A percentile compares a stretch with the other conserved stretches of the same genome.
phyloP scores from a whole-genome alignment of 2,329 filamentous ascomycete species.

The Pestalotiopsis sp. region DNA sequence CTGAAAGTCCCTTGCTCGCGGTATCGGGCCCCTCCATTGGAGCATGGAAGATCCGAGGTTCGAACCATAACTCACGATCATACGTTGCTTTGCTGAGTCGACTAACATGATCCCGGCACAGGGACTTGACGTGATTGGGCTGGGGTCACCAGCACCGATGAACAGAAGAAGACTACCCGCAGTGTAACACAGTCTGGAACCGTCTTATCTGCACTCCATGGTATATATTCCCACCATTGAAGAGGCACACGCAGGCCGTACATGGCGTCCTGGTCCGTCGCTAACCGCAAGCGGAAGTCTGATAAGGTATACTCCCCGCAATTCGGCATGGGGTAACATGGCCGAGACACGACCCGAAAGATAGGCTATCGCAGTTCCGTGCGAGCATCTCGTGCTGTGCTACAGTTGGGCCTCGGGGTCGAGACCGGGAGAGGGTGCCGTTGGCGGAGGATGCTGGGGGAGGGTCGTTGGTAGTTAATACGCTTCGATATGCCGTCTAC shows the following conservation, averaged over 20 bases:
- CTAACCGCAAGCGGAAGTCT: slow-evolving; percentile 4
- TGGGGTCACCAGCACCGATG: background rate
- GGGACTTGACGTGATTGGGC: background rate
- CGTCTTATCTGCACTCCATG: background rate
- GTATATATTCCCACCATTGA: background rate
- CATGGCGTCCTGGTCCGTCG: background rate
- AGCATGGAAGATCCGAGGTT: background rate
- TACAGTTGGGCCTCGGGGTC: background rate
- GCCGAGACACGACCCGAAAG: background rate
- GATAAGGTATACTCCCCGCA: slow-evolving; percentile 6
- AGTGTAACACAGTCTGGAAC: background rate
- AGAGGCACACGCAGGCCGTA: background rate
- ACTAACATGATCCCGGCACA: background rate
- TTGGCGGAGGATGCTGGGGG: background rate
- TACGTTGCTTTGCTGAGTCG: background rate
- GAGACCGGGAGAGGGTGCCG: background rate
- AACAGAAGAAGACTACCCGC: background rate
- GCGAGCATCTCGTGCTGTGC: background rate
- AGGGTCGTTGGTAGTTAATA: background rate
- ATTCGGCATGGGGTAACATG: background rate
- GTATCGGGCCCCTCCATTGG: background rate
- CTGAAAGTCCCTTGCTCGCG: background rate
- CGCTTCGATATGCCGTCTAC: background rate
- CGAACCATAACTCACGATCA: background rate
- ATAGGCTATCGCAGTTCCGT: background rate